Percentiles rank a stretch among this genome's conserved stretches.
phyloP scores from a whole-genome alignment of 768 basidiomycete genomes.

The Suillus subaureus region DNA sequence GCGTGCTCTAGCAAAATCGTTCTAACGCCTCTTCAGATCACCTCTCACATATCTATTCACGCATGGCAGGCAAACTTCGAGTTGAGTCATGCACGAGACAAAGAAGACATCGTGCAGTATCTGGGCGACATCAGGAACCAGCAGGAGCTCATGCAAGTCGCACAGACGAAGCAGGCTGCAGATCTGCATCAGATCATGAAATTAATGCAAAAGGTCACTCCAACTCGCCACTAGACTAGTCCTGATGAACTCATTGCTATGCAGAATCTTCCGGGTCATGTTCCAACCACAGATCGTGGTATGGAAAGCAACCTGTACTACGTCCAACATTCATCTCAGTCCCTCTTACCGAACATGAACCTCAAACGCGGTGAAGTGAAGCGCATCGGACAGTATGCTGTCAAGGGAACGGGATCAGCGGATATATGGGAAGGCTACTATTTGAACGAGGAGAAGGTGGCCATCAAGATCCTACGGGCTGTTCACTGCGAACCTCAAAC shows the following conservation, averaged over 20 bases:
- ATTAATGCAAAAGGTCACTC: conserved; percentile 50
- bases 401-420: conserved; percentile 53
- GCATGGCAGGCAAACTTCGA: conserved; percentile 51
- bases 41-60: conserved; percentile 47
- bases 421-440: conserved; percentile 60
- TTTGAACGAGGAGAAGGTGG: conserved; percentile 54
- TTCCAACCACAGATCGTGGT: conserved; percentile 37
- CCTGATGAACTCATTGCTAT: conserved; percentile 19
- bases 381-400: conserved; percentile 49
- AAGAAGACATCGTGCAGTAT: conserved; percentile 42
- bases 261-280: conserved; percentile 24
- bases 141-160: conserved; percentile 37
- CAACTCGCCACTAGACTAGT: neutral
- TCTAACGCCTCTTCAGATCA: conserved; percentile 35
- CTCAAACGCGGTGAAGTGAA: conserved; percentile 55
- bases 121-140: conserved; percentile 47
- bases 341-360: conserved; percentile 52
- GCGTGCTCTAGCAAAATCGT: conserved; percentile 12
- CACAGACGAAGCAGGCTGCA: conserved; percentile 35
- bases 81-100: conserved; percentile 42
- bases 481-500: conserved; percentile 50
- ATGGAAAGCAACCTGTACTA: conserved; percentile 52
- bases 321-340: conserved; percentile 47
- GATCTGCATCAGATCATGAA: conserved; percentile 46
- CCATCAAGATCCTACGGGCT: conserved; percentile 57